phyloP scores from a whole-genome alignment of 1,284 basidiomycete genomes.

The Inonotus obliquus region DNA sequence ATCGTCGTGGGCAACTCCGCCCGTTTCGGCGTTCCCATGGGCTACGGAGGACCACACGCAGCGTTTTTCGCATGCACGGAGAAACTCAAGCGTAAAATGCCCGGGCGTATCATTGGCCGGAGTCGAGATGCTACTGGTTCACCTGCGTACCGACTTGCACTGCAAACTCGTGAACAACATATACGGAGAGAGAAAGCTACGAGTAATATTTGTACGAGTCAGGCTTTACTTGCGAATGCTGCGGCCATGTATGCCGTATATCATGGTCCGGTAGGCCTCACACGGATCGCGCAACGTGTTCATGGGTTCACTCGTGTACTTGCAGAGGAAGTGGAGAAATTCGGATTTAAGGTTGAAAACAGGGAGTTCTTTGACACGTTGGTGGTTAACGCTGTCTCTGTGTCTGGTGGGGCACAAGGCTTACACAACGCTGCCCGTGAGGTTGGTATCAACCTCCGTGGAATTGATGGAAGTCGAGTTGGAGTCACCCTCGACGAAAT shows the following conservation, averaged over 20 bases:
- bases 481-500: conserved; percentile 95
- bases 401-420: conserved; percentile 52
- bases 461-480: conserved; percentile 71
- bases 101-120: conserved; percentile 88
- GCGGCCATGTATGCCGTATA: conserved; percentile 97
- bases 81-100: conserved; percentile 94
- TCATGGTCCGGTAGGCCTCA: conserved; percentile 87
- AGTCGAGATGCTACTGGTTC: conserved; percentile 84
- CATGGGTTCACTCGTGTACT: conserved; percentile 87
- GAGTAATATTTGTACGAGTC: conserved; percentile 91
- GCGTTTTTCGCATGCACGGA: conserved; percentile 97
- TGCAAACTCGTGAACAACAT: conserved; percentile 96
- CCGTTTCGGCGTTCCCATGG: conserved; percentile 89
- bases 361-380: conserved; percentile 89
- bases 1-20: conserved; percentile 94
- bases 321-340: conserved; percentile 59
- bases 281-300: conserved; percentile 85
- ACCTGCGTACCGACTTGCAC: conserved; percentile 86
- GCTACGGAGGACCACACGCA: conserved; percentile 90
- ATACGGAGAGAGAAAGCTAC: conserved; percentile 95
- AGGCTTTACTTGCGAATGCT: conserved; percentile 95
- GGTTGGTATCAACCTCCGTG: conserved; percentile 81
- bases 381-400: conserved; percentile 74
- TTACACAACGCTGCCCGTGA: conserved; percentile 70
- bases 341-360: conserved; percentile 70